Percentiles rank a stretch among this genome's conserved stretches.
Conservation (phyloP, 2,329 filamentous ascomycete genomes). For the Neopestalotiopsis rosae region DNA sequence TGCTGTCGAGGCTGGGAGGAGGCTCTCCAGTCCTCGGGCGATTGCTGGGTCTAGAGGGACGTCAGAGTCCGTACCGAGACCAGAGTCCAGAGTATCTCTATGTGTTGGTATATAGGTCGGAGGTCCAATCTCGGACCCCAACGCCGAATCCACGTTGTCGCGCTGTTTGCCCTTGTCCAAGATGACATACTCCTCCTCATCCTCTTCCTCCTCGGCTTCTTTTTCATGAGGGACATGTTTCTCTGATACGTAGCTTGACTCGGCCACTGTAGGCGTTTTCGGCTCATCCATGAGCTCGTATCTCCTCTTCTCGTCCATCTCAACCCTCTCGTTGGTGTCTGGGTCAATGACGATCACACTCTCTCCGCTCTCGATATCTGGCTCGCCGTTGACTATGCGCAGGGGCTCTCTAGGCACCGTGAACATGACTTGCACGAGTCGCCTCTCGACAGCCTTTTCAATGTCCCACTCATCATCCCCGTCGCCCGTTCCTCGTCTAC, state of each 20-base stretch:
- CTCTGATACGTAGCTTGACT: not conserved
- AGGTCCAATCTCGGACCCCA: constrained; percentile 29
- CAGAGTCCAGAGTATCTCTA: constrained; percentile 17
- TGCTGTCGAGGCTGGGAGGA: constrained; percentile 2
- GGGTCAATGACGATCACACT: constrained; percentile 50
- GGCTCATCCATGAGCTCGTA: constrained; percentile 10
- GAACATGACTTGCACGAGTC: constrained; percentile 86
- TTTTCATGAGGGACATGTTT: not conserved
- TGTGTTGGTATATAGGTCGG: constrained; percentile 11
- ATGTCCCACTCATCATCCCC: constrained; percentile 79
- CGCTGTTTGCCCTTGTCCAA: constrained; percentile 21
- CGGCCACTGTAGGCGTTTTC: not conserved
- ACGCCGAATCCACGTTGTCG: constrained; percentile 17
- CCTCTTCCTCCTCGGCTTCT: not conserved
- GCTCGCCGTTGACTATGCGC: constrained; percentile 85
- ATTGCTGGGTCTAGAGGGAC: not conserved
- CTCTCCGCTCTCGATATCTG: constrained; percentile 49
- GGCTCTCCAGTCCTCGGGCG: not conserved
- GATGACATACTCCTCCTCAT: not conserved
- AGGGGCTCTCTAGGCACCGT: constrained; percentile 88
- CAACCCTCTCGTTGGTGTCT: constrained; percentile 29
- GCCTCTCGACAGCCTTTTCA: constrained; percentile 72
- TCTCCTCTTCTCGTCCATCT: constrained; percentile 9
- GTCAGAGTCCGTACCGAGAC: constrained; percentile 27
- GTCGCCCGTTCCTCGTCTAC: constrained; percentile 41